phyloP scores from a whole-genome alignment of 495 filamentous ascomycete genomes.

The Recurvomyces mirabilis region DNA sequence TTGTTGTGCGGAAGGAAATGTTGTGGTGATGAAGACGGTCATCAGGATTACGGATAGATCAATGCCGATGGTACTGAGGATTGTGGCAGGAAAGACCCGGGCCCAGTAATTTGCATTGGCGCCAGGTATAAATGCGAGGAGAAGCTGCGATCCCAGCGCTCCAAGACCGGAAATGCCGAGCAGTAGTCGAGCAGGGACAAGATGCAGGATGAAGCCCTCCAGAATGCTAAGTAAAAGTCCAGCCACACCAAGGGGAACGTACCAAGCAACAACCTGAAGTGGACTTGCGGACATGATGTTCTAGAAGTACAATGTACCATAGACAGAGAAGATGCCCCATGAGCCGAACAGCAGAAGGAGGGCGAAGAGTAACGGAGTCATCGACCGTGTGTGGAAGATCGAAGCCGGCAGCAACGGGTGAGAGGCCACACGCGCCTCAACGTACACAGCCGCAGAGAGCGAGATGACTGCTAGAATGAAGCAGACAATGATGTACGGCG shows the following conservation, averaged over 20 bases:
- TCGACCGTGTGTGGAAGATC: slow-evolving; percentile 60
- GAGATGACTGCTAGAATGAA: slow-evolving; percentile 48
- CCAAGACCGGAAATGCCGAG: slow-evolving; percentile 55
- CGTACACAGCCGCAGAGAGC: slow-evolving; percentile 50
- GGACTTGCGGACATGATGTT: slow-evolving; percentile 55
- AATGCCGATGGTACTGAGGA: slow-evolving; percentile 66
- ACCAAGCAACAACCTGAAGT: slow-evolving; percentile 67
- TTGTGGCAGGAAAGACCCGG: slow-evolving; percentile 72
- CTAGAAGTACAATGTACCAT: slow-evolving; percentile 67
- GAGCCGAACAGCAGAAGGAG: slow-evolving; percentile 67
- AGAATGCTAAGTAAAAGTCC: slow-evolving; percentile 58
- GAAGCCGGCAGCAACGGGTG: slow-evolving; percentile 65
- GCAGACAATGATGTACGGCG: slow-evolving; percentile 56
- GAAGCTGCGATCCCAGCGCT: slow-evolving; percentile 49
- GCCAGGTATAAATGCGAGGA: slow-evolving; percentile 67
- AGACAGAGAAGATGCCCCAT: slow-evolving; percentile 63
- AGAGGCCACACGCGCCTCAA: slow-evolving; percentile 63
- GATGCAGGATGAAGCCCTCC: slow-evolving; percentile 68
- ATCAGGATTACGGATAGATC: slow-evolving; percentile 74
- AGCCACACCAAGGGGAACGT: slow-evolving; percentile 60
- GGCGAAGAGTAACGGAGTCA: slow-evolving; percentile 53
- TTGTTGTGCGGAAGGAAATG: slow-evolving; percentile 55
- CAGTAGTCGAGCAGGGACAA: slow-evolving; percentile 60
- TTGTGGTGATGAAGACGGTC: slow-evolving; percentile 75
- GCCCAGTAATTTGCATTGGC: slow-evolving; percentile 51